Percentiles rank a stretch among this genome's conserved stretches.
phyloP scores from a whole-genome alignment of 129 eudicot species.

The Tanacetum coccineum region DNA sequence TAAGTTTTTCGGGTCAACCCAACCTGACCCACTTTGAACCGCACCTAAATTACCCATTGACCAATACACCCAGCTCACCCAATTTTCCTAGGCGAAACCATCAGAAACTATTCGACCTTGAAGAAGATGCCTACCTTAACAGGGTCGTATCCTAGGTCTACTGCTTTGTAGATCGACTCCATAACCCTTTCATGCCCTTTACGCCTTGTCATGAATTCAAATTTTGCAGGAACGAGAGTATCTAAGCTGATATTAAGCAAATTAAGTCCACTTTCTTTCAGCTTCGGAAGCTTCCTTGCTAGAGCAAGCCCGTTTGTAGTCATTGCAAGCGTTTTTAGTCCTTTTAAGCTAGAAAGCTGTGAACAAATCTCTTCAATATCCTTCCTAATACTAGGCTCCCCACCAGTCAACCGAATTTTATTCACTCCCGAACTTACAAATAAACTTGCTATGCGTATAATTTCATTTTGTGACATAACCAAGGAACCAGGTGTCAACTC shows the following conservation, averaged over 20 bases:
- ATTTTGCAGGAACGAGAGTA: conserved; percentile 87
- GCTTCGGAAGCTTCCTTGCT: conserved; percentile 81
- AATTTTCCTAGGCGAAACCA: neutral
- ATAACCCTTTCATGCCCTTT: conserved; percentile 87
- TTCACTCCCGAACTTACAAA: conserved; percentile 91
- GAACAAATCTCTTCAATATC: conserved; percentile 86
- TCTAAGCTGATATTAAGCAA: conserved; percentile 84
- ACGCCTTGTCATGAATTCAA: conserved; percentile 92
- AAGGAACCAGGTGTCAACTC: conserved; percentile 63
- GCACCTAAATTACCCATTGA: neutral
- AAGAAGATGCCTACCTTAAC: conserved; percentile 58
- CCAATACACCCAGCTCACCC: neutral
- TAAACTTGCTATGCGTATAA: conserved; percentile 69
- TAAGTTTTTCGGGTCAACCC: conserved; percentile 10
- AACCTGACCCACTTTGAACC: neutral
- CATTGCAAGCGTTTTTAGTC: conserved; percentile 85
- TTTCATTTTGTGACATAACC: conserved; percentile 65
- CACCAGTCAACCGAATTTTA: conserved; percentile 95
- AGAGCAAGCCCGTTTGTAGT: conserved; percentile 80
- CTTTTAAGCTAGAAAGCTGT: conserved; percentile 60
- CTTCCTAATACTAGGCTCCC: conserved; percentile 85
- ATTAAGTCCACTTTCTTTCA: conserved; percentile 75
- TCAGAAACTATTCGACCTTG: neutral
- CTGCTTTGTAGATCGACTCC: conserved; percentile 71
- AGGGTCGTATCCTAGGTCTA: conserved; percentile 75